A percentile compares a stretch with the other conserved stretches of the same genome.
Conservation (phyloP, 148 eudicot genomes). For the Persicaria maculosa region DNA sequence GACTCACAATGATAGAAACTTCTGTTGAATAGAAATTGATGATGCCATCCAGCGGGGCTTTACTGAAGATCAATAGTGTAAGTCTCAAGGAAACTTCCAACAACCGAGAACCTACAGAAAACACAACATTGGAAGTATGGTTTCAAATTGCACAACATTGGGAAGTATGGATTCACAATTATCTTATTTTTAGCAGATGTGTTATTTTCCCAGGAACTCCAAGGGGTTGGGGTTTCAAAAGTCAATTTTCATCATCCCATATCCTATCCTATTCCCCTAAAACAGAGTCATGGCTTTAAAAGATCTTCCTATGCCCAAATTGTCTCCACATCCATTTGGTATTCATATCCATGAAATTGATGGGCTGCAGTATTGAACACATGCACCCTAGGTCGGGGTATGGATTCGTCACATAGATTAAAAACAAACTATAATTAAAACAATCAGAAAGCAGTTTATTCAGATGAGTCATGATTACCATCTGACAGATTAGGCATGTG, state of each 20-base stretch:
- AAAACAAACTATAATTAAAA: background rate
- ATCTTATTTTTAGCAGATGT: background rate
- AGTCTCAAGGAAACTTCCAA: conserved; percentile 58
- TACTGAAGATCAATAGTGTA: conserved; percentile 43
- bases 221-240: background rate
- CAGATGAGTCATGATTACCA: conserved; percentile 30
- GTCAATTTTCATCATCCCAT: background rate
- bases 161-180: background rate
- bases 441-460: background rate
- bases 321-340: background rate
- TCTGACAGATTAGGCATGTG: conserved; percentile 51
- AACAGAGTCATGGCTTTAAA: background rate
- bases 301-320: background rate
- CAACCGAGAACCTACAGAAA: conserved; percentile 46
- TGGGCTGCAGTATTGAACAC: background rate
- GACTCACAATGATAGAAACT: conserved; percentile 47
- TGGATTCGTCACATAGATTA: background rate
- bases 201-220: background rate
- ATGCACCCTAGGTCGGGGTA: background rate
- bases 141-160: background rate
- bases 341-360: background rate
- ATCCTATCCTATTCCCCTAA: background rate
- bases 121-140: background rate
- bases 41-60: conserved; percentile 38
- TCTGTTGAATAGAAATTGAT: conserved; percentile 40